Conservation (phyloP, 306 rosid genomes). For the Acacia acuminata region DNA sequence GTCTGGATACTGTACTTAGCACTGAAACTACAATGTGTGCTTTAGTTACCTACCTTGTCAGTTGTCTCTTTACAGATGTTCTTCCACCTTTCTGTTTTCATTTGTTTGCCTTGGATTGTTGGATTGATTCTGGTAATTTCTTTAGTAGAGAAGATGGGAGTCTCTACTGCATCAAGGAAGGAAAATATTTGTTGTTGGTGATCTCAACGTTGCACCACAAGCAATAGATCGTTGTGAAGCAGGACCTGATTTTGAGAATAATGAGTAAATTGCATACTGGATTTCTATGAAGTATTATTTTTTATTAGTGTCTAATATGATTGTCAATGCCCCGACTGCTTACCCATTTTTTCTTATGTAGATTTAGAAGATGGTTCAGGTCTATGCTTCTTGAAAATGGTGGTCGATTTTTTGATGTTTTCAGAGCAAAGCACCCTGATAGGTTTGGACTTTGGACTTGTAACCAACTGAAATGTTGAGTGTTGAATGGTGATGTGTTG, state of each 20-base stretch:
- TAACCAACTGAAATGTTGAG: conserved; percentile 4
- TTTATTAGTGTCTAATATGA: conserved; percentile 2
- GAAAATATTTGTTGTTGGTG: conserved; percentile 86
- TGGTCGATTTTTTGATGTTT: conserved; percentile 76
- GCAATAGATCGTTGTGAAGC: conserved; percentile 85
- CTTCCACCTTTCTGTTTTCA: conserved; percentile 6
- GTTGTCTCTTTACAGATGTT: background rate
- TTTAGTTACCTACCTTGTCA: conserved; percentile 11
- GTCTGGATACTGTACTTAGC: background rate
- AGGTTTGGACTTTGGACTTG: conserved; percentile 43
- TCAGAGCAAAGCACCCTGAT: conserved; percentile 81
- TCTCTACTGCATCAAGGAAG: conserved; percentile 64
- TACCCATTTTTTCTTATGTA: conserved; percentile 35
- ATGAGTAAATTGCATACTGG: conserved; percentile 55
- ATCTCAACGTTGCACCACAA: conserved; percentile 94
- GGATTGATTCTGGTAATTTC: conserved; percentile 38
- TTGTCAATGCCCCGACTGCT: conserved; percentile 15
- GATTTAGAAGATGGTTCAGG: conserved; percentile 92
- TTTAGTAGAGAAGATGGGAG: conserved; percentile 91
- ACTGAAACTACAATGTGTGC: background rate
- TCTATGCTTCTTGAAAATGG: conserved; percentile 65
- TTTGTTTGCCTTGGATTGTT: conserved; percentile 28
- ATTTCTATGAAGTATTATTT: conserved; percentile 28
- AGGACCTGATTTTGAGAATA: conserved; percentile 86
- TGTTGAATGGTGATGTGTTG: conserved; percentile 9